Conservation (phyloP, 108 stramenopile genomes). For the Cylindrotheca closterium region DNA sequence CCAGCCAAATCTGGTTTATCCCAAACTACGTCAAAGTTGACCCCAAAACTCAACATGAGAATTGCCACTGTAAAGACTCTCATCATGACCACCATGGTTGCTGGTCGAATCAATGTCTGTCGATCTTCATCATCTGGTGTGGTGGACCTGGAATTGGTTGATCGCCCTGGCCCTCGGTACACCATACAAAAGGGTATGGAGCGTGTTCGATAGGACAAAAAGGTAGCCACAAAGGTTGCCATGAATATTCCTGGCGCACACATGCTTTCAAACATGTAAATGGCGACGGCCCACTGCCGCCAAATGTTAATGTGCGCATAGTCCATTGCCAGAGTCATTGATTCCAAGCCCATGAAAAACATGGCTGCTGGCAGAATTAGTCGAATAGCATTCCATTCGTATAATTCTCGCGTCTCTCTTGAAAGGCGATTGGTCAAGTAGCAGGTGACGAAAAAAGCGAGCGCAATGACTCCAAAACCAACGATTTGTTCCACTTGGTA, state of each 20-base stretch:
- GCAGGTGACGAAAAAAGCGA: neutral
- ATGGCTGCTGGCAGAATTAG: slow-evolving; percentile 21
- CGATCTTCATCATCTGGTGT: slow-evolving; percentile 20
- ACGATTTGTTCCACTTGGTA: neutral
- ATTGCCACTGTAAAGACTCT: slow-evolving; percentile 19
- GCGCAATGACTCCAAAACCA: neutral
- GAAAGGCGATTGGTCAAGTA: neutral
- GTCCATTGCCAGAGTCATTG: slow-evolving; percentile 13
- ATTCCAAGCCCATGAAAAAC: slow-evolving; percentile 18
- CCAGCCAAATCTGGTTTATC: slow-evolving; percentile 16
- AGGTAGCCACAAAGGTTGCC: slow-evolving; percentile 32
- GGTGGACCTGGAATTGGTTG: neutral
- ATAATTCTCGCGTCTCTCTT: slow-evolving; percentile 3
- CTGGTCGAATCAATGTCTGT: slow-evolving; percentile 33
- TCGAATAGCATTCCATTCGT: slow-evolving; percentile 45
- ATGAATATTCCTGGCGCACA: slow-evolving; percentile 33
- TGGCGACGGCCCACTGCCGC: slow-evolving; percentile 23
- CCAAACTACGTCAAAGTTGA: slow-evolving; percentile 35
- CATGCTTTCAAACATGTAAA: slow-evolving; percentile 26
- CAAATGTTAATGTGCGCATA: slow-evolving; percentile 9
- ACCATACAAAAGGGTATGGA: slow-evolving; percentile 38
- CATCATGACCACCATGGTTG: slow-evolving; percentile 27
- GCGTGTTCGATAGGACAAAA: slow-evolving; percentile 31
- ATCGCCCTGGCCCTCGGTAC: slow-evolving; percentile 21
- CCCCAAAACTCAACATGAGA: slow-evolving; percentile 15